Conservation (phyloP, 768 basidiomycete species). For the Kwoniella mangroviensis region DNA sequence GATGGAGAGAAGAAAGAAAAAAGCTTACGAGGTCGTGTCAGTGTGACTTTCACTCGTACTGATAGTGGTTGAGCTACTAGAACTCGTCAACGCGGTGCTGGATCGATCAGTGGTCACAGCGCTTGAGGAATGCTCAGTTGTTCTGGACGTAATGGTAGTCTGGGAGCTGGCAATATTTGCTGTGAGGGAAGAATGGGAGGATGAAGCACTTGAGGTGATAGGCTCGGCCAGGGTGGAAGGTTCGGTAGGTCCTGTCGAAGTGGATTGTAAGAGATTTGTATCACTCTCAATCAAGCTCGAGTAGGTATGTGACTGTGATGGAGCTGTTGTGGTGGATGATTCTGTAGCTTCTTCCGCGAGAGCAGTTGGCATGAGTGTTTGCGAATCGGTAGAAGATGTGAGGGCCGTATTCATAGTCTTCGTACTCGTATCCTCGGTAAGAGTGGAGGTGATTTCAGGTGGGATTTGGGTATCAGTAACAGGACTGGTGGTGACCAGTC, state of each 20-base stretch:
- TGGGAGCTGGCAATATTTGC: background rate
- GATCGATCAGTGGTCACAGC: background rate
- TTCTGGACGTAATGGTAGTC: background rate
- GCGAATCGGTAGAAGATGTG: background rate
- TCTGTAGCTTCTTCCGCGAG: no score
- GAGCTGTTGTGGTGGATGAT: no score
- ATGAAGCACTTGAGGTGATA: background rate
- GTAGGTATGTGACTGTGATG: no score
- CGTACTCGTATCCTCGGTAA: background rate
- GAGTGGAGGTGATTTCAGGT: background rate
- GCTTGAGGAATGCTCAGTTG: background rate
- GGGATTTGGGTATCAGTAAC: background rate
- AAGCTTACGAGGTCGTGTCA: background rate
- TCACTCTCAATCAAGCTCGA: no score
- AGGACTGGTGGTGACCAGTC: background rate
- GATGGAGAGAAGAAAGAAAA: no score
- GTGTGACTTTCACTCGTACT: background rate
- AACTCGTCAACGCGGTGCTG: background rate
- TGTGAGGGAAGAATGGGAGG: background rate
- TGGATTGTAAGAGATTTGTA: no score
- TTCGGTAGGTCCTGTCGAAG: no score
- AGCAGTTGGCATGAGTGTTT: background rate
- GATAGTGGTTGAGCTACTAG: background rate
- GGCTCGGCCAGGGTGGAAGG: no score
- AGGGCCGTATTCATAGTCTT: background rate